Evolutionary conservation across 164 flowering plant genomes (phyloP), one percentile per base, ranked within the genome.

Genomic region (Vitis rupestris): DNA sequence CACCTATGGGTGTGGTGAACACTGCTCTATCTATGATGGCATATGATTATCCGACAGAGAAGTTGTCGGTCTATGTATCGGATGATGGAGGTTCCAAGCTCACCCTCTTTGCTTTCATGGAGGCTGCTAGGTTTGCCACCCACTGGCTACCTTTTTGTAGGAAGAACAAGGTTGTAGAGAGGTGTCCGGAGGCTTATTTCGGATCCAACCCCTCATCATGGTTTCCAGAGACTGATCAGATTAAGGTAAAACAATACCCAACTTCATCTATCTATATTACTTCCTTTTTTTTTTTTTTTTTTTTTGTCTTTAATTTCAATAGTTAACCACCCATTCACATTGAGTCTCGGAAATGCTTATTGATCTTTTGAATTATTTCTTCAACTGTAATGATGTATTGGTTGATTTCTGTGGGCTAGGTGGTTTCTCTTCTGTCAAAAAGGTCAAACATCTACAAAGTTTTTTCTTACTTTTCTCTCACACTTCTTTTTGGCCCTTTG

Each of bases 11-110:
- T 3, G 84, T 79, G n/a, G 86, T 78, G 13, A 82, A 81, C 80
- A 86, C 90, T 29, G 88, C 81, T 7, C 30, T 86, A 29, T 86
- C 92, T 14, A 79, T 83, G 60, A 72, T 88, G 90, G 92, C 92
- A n/a, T 86, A 79, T 60, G 90, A 88, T 48, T 88, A 86, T 62
- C 92, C 92, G 37, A 17, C 83, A 7, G 83, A 79, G 63, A 88
- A 86, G 81, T 6, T 85, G 11, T 81, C 87, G 49, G 80, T 86
- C 3, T 88, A 88, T 55, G 78, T 85, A 11, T 88, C 92, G 3
- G 92, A 88, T 53, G 90, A 88, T 29, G 92, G 90, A 2, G 88
- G 87, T 17, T 85, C 92, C 52, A 61, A 74, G 64, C 63, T 85
- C 37, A 88, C 87, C 8, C 82, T 88, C 12, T 86, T 88, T 70